Conservation (phyloP, 2,329 filamentous ascomycete species). For the Cyphellophora europaea region DNA sequence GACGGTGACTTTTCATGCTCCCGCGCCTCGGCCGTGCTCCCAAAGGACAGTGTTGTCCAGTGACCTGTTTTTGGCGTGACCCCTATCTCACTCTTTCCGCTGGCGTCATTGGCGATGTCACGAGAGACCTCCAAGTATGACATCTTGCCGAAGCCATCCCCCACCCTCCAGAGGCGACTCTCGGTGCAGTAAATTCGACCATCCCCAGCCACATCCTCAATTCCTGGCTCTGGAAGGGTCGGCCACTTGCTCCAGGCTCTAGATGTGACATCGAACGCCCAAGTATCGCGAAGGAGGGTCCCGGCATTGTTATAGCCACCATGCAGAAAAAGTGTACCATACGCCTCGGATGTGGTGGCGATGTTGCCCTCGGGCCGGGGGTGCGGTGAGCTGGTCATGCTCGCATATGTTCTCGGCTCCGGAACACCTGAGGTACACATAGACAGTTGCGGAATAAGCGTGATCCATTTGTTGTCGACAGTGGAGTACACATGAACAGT, state of each 20-base stretch:
- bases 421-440: slow-evolving; percentile 9
- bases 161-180: slow-evolving; percentile 8
- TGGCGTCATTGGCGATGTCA: slow-evolving; percentile 1
- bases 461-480: slow-evolving; percentile 5
- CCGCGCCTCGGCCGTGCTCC: slow-evolving; percentile 3
- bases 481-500: slow-evolving; percentile 7
- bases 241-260: slow-evolving; percentile 10
- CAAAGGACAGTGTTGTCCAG: slow-evolving; percentile 7
- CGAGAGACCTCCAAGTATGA: slow-evolving; percentile 10
- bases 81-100: slow-evolving; percentile 3
- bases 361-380: slow-evolving; percentile 2
- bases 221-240: slow-evolving; percentile 6
- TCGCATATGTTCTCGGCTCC: slow-evolving; percentile 5
- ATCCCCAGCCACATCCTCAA: slow-evolving; percentile 4
- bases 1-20: neutral
- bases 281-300: slow-evolving; percentile 9
- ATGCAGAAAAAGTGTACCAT: slow-evolving; percentile 13
- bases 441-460: slow-evolving; percentile 4
- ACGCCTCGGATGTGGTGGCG: slow-evolving; percentile 1
- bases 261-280: slow-evolving; percentile 11
- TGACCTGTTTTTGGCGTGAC: slow-evolving; percentile 5
- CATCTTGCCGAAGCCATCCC: slow-evolving; percentile 7
- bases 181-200: slow-evolving; percentile 6
- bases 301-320: slow-evolving; percentile 7
- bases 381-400: slow-evolving; percentile 6